Percentiles rank a stretch among this genome's conserved stretches.
phyloP scores from a whole-genome alignment of 2,329 filamentous ascomycete genomes.

The Stemphylium beticola region DNA sequence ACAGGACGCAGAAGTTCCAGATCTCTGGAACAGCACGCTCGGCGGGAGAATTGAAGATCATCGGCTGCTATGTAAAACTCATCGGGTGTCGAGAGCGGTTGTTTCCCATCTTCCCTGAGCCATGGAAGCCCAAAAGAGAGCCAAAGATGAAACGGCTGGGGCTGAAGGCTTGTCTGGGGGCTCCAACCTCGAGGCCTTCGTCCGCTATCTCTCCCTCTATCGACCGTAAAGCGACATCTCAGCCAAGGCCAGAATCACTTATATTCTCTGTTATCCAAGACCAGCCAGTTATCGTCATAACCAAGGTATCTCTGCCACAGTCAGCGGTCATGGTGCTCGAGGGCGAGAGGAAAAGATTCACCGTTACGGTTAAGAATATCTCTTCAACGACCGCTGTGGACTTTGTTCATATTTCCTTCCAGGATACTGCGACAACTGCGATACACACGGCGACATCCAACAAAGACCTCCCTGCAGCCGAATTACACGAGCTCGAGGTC shows the following conservation, averaged over 20 bases:
- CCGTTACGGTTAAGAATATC: conserved; percentile 78
- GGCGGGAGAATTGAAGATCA: conserved; percentile 73
- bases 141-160: conserved; percentile 80
- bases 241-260: conserved; percentile 53
- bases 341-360: conserved; percentile 80
- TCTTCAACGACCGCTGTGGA: conserved; percentile 75
- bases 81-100: conserved; percentile 79
- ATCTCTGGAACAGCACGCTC: conserved; percentile 71
- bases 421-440: conserved; percentile 82
- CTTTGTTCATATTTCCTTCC: conserved; percentile 85
- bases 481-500: conserved; percentile 85
- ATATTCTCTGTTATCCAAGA: conserved; percentile 76
- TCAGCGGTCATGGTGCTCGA: conserved; percentile 91
- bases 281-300: conserved; percentile 78
- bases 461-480: conserved; percentile 77
- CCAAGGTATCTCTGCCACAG: conserved; percentile 78
- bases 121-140: conserved; percentile 74
- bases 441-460: conserved; percentile 76
- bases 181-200: conserved; percentile 54
- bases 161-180: conserved; percentile 55
- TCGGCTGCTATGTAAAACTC: conserved; percentile 79
- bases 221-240: conserved; percentile 27
- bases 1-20: conserved; percentile 79
- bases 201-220: conserved; percentile 37
- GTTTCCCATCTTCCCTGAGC: conserved; percentile 81